A percentile compares a stretch with the other conserved stretches of the same genome.
Evolutionary conservation across 2,329 filamentous ascomycete species (phyloP).

Genomic region (Trichoderma brevicompactum): DNA sequence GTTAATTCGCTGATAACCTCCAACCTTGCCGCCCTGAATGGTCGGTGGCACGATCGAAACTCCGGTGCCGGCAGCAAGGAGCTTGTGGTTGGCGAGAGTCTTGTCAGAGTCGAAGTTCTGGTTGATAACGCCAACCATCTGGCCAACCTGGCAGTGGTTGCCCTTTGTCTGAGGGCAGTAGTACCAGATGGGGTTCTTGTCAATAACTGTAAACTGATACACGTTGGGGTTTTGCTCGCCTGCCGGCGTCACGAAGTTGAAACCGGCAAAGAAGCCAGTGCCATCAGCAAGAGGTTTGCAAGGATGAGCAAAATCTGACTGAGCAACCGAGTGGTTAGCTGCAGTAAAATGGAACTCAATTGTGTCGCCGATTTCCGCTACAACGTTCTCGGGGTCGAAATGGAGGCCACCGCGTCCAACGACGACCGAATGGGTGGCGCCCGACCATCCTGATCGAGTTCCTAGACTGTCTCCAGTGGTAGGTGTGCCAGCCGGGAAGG

Average conservation of each 20-base stretch:
- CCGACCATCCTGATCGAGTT: neutral
- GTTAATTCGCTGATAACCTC: constrained; percentile 35
- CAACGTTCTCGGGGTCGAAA: constrained; percentile 57
- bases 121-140: constrained; percentile 56
- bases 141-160: constrained; percentile 60
- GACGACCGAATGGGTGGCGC: constrained; percentile 24
- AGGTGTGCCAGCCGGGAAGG: constrained; percentile 21
- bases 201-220: constrained; percentile 34
- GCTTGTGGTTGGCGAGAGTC: constrained; percentile 46
- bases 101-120: constrained; percentile 47
- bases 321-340: constrained; percentile 63
- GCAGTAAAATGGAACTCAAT: constrained; percentile 51
- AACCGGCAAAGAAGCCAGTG: constrained; percentile 49
- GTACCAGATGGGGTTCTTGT: constrained; percentile 62
- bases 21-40: constrained; percentile 42
- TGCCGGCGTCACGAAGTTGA: constrained; percentile 30
- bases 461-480: constrained; percentile 6
- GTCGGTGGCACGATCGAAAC: constrained; percentile 40
- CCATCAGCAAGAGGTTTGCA: constrained; percentile 57
- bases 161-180: constrained; percentile 59
- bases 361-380: constrained; percentile 54
- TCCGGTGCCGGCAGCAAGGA: constrained; percentile 41
- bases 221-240: constrained; percentile 32
- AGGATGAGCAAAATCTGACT: constrained; percentile 63
- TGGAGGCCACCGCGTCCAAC: constrained; percentile 39